Conservation (phyloP, 345 rosid species). For the Euclidium syriacum region DNA sequence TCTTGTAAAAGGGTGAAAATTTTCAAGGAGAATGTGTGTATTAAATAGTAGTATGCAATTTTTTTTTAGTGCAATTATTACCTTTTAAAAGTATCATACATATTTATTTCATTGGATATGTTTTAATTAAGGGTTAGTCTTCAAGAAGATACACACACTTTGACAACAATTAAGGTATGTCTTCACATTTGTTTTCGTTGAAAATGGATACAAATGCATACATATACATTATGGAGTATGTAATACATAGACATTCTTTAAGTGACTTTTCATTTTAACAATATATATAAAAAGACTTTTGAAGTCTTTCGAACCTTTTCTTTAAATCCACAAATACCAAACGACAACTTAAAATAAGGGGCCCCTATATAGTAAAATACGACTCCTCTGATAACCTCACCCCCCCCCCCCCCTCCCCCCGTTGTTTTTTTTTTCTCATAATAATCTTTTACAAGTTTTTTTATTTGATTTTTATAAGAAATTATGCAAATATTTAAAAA, state of each 20-base stretch:
- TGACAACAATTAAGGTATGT: constrained; percentile 4
- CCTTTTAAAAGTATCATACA: neutral
- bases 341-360: neutral
- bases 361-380: no score
- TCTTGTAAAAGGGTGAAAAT: neutral
- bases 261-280: neutral
- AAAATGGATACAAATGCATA: constrained; percentile 3
- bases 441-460: no score
- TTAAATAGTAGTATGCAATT: neutral
- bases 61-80: neutral
- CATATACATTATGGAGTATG: neutral
- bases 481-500: no score
- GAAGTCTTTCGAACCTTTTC: constrained; percentile 5
- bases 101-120: neutral
- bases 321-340: constrained; percentile 3
- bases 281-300: constrained; percentile 4
- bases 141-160: constrained; percentile 17
- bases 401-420: no score
- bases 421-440: no score
- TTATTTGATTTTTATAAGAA: no score
- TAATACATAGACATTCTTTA: neutral
- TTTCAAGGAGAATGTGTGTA: neutral
- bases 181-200: neutral
- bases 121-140: neutral
- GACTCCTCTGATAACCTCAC: no score